Evolutionary conservation across 805 yeast species (phyloP), one percentile per base, ranked within the genome.

Genomic region (Lachancea nothofagi): DNA sequence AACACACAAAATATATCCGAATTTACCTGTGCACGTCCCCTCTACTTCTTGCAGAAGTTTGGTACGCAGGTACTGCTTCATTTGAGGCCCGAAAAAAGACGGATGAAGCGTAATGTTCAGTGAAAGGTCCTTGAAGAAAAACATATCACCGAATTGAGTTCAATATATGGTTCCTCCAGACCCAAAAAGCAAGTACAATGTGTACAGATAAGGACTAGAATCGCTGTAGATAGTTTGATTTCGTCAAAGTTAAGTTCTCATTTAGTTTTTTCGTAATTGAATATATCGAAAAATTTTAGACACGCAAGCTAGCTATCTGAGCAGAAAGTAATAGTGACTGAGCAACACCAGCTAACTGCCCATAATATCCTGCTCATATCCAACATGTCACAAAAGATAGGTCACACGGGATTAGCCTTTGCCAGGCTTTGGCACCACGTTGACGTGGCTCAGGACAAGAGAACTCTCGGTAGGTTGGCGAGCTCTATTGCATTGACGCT

Each of bases 11-110:
- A 93, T 93, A 62, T 93, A 93, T 10, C 98, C 98, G 69, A 93
- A 93, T 64, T 93, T 96, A 54, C 98, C 98, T 0, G 97, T 89
- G 66, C 97, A 93, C 1, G 97, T 88, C 19, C 98, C 98, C 66
- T 93, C 98, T 30, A 93, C 98, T 59, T 93, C 98, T 49, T 86
- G 88, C 43, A 93, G 73, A 46, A 93, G 72, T 63, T 90, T 89
- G 57, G 88, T 85, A 59, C 94, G 79, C 51, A 93, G 71, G 57
- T 80, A 90, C 59, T 87, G 94, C 65, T 84, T 88, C 97, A 93
- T 93, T 53, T 89, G 94, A 3, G 97, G 96, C 1, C 98, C 98
- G 59, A 89, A 90, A 64, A 80, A 93, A 24, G 97, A 88, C 38
- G 99, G 99, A 64, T 90, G 98, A 41, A 93, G 80, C 33, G 97